phyloP scores from a whole-genome alignment of 352 stramenopile genomes.

The Pythium coloratum region DNA sequence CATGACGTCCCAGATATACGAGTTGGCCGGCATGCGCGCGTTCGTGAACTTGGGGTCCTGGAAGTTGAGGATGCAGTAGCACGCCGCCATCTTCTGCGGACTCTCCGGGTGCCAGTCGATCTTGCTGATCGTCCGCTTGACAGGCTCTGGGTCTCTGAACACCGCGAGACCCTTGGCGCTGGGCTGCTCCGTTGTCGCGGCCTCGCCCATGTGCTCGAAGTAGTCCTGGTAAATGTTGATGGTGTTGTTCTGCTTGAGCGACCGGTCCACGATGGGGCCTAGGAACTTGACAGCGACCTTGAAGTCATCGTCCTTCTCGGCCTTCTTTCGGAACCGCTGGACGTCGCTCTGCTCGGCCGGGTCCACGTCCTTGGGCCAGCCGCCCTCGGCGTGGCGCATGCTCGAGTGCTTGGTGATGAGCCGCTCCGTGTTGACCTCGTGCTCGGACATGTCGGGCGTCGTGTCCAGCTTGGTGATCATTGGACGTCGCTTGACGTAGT shows the following conservation, averaged over 20 bases:
- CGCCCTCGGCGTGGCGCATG: constrained; percentile 95
- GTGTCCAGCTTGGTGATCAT: constrained; percentile 89
- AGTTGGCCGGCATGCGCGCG: constrained; percentile 74
- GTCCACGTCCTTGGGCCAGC: constrained; percentile 98
- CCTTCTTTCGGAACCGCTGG: constrained; percentile 96
- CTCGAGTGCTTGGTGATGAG: constrained; percentile 92
- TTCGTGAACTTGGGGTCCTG: constrained; percentile 93
- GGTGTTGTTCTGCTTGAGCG: constrained; percentile 98
- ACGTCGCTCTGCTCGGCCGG: constrained; percentile 95
- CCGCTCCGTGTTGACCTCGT: constrained; percentile 94
- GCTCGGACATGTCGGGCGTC: constrained; percentile 89
- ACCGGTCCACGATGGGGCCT: constrained; percentile 89
- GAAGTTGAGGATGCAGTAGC: constrained; percentile 95
- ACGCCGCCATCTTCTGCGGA: constrained; percentile 95
- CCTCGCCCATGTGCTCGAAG: constrained; percentile 91
- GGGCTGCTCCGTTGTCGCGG: constrained; percentile 93
- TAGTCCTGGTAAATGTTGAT: constrained; percentile 99
- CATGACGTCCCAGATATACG: constrained; percentile 97
- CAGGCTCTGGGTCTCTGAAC: constrained; percentile 94
- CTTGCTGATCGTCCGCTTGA: constrained; percentile 93
- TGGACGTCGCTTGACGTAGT: constrained; percentile 89
- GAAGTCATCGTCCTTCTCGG: constrained; percentile 97
- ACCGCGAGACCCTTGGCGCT: constrained; percentile 96
- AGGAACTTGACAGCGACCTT: constrained; percentile 93
- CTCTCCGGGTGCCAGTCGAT: constrained; percentile 98